Evolutionary conservation across 192 early-diverging fungal species (phyloP).

Genomic region (Backusella macrospora): DNA sequence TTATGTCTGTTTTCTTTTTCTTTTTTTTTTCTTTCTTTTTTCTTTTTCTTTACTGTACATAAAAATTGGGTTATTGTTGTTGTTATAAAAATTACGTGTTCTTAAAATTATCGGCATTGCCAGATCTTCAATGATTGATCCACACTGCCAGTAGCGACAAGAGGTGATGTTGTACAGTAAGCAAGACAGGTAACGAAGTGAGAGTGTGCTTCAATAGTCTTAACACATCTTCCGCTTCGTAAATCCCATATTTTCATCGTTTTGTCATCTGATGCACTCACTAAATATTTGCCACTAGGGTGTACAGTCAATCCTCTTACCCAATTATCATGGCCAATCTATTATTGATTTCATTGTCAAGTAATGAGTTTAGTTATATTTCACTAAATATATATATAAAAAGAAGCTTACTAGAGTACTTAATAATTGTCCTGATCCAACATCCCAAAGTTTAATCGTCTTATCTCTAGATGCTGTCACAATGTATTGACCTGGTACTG

Average conservation of each 20-base stretch:
- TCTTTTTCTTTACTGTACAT: background rate
- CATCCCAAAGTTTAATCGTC: slow-evolving; percentile 87
- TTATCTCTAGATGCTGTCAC: slow-evolving; percentile 91
- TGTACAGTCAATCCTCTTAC: slow-evolving; percentile 84
- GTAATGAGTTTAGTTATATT: background rate
- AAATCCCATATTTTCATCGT: slow-evolving; percentile 90
- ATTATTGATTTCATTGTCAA: background rate
- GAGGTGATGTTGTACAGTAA: slow-evolving; percentile 60
- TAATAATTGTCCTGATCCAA: slow-evolving; percentile 63
- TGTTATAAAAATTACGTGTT: background rate
- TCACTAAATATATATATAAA: background rate
- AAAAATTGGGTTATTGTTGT: background rate
- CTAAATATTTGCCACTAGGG: slow-evolving; percentile 78
- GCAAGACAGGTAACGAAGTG: slow-evolving; percentile 92
- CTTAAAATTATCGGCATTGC: slow-evolving; percentile 58
- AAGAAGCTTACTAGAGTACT: slow-evolving; percentile 74
- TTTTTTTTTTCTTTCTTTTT: background rate
- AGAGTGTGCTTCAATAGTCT: slow-evolving; percentile 80
- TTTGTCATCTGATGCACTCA: slow-evolving; percentile 91
- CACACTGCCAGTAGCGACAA: slow-evolving; percentile 87
- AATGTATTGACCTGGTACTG: slow-evolving; percentile 66
- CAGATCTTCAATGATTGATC: slow-evolving; percentile 80
- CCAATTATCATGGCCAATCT: slow-evolving; percentile 94
- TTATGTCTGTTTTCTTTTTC: background rate
- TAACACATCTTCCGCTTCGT: slow-evolving; percentile 76